Conservation (phyloP, 2,329 filamentous ascomycete species). For the Didymellaceae sp. region DNA sequence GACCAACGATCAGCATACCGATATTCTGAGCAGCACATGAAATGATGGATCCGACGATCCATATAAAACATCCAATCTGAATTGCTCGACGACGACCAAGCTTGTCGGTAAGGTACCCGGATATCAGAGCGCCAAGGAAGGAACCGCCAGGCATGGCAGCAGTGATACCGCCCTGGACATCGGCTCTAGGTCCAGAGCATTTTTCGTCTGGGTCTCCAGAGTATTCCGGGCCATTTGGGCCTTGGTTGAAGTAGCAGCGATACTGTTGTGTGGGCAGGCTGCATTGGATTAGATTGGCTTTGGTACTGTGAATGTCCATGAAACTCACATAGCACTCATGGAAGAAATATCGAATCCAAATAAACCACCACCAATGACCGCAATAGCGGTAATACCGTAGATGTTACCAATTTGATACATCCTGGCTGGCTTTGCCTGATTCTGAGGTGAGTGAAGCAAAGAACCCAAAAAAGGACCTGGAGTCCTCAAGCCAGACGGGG, state of each 20-base stretch:
- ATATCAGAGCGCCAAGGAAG: conserved; percentile 68
- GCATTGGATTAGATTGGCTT: neutral
- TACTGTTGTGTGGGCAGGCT: conserved; percentile 71
- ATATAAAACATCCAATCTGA: conserved; percentile 59
- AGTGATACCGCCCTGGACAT: conserved; percentile 71
- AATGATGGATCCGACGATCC: conserved; percentile 67
- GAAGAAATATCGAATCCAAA: conserved; percentile 83
- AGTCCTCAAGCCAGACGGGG: neutral
- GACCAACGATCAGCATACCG: conserved; percentile 73
- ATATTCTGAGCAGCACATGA: conserved; percentile 70
- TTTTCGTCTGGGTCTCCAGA: conserved; percentile 47
- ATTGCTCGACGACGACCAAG: conserved; percentile 62
- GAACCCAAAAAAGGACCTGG: conserved; percentile 10
- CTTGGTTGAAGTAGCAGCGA: conserved; percentile 73
- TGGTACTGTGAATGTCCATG: neutral
- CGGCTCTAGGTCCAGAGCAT: conserved; percentile 59
- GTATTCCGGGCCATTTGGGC: conserved; percentile 42
- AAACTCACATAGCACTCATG: conserved; percentile 63
- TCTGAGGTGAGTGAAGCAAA: neutral
- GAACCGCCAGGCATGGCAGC: conserved; percentile 75
- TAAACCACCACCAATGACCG: conserved; percentile 69
- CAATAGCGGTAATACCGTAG: conserved; percentile 64
- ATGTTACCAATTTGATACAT: conserved; percentile 60
- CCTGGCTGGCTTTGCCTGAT: conserved; percentile 16
- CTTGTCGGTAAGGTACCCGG: conserved; percentile 65